Conservation (phyloP, 129 eudicot species). For the Pittosporum tobira region DNA sequence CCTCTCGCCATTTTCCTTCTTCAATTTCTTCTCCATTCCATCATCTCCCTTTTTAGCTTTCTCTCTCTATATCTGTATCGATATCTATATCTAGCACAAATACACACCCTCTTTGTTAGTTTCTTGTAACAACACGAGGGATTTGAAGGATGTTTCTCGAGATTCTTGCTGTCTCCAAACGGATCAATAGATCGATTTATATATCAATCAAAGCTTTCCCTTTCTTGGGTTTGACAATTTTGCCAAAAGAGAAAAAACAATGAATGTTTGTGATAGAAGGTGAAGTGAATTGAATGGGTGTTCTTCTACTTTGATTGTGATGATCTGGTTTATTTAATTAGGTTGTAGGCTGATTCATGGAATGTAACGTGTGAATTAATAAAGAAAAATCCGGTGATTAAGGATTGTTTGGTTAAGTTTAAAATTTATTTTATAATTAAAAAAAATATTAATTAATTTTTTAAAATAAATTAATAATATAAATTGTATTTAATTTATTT, state of each 20-base stretch:
- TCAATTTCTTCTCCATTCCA: conserved; percentile 46
- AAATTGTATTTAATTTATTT: too few species aligned
- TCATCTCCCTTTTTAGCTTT: conserved; percentile 19
- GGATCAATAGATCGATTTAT: conserved; percentile 10
- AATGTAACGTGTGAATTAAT: too few species aligned
- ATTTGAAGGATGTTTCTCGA: not conserved
- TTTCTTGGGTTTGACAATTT: conserved; percentile 1
- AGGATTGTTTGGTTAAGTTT: too few species aligned
- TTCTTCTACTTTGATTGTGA: not conserved
- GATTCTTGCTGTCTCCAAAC: not conserved
- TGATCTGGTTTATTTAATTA: not conserved
- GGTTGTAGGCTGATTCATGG: not conserved
- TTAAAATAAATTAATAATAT: too few species aligned
- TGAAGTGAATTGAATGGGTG: not conserved
- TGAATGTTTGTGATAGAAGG: not conserved
- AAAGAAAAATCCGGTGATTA: too few species aligned
- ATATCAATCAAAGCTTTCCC: not conserved
- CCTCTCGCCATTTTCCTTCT: conserved; percentile 52
- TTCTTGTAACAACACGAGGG: not conserved
- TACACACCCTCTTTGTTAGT: too few species aligned
- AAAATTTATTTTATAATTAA: too few species aligned
- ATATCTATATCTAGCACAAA: too few species aligned
- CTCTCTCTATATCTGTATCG: not conserved
- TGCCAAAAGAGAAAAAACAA: too few species aligned
- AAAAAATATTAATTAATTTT: too few species aligned